Percentiles rank a stretch among this genome's conserved stretches.
Conservation (phyloP, 164 flowering plant species). For the Tetracentron sinense region DNA sequence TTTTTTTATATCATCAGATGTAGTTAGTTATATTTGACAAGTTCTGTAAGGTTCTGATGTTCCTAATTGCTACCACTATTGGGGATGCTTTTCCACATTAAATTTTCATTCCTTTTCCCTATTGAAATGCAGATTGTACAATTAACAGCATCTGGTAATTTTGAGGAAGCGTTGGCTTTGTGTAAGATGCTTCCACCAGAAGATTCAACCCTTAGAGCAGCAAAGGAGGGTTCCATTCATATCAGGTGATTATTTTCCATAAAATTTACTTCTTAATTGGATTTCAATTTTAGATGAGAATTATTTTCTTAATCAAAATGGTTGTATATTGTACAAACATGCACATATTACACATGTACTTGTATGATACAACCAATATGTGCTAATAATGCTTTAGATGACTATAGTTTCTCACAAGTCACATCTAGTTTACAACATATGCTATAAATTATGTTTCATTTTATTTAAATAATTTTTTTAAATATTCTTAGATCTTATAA, state of each 20-base stretch:
- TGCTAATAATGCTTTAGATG: no score
- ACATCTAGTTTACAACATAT: no score
- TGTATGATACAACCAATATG: no score
- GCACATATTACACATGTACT: no score
- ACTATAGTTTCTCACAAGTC: no score
- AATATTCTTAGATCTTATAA: no score
- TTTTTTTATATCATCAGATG: neutral
- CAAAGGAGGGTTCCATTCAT: constrained; percentile 91
- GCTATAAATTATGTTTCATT: no score
- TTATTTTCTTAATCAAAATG: neutral
- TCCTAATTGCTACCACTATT: neutral
- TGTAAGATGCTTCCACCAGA: constrained; percentile 97
- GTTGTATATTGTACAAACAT: no score
- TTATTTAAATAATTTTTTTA: no score
- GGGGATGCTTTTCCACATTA: neutral
- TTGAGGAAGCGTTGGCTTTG: constrained; percentile 95
- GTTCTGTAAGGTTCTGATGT: neutral
- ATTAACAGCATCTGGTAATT: constrained; percentile 92
- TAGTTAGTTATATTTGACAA: neutral
- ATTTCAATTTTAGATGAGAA: neutral
- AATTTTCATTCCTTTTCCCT: constrained; percentile 6
- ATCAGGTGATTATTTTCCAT: constrained; percentile 46
- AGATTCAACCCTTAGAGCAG: constrained; percentile 87
- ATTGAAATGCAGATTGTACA: constrained; percentile 78
- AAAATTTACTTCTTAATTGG: neutral